phyloP scores from a whole-genome alignment of 441 rosid species.

The Brassica hybrid region DNA sequence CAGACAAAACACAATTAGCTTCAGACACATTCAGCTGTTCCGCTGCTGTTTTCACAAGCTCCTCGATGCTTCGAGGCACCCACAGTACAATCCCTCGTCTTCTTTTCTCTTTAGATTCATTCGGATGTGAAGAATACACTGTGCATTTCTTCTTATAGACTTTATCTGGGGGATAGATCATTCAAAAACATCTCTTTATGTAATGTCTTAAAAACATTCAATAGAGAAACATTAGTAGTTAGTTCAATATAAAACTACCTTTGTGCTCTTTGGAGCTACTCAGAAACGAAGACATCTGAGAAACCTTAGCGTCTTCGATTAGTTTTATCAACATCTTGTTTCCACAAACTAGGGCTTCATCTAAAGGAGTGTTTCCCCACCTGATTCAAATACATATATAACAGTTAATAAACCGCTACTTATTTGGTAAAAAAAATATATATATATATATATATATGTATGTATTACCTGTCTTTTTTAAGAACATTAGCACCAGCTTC shows the following conservation, averaged over 20 bases:
- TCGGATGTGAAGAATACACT: slow-evolving; percentile 61
- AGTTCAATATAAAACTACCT: slow-evolving; percentile 42
- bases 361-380: slow-evolving; percentile 85
- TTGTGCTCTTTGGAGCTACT: slow-evolving; percentile 37
- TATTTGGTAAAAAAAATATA: background rate
- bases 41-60: slow-evolving; percentile 55
- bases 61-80: slow-evolving; percentile 73
- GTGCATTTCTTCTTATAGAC: slow-evolving; percentile 59
- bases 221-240: background rate
- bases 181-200: background rate
- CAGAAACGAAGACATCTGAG: slow-evolving; percentile 54
- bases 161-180: slow-evolving; percentile 31
- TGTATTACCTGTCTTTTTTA: slow-evolving; percentile 68
- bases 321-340: slow-evolving; percentile 64
- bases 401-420: slow-evolving; percentile 15
- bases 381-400: slow-evolving; percentile 40
- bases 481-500: slow-evolving; percentile 74
- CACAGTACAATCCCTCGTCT: slow-evolving; percentile 64
- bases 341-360: slow-evolving; percentile 62
- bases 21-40: slow-evolving; percentile 45
- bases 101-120: slow-evolving; percentile 52
- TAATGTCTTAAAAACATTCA: background rate
- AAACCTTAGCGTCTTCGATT: slow-evolving; percentile 63
- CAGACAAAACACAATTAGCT: slow-evolving; percentile 53
- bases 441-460: background rate